Evolutionary conservation across 306 rosid species (phyloP).

Genomic region (Lagenaria siceraria): DNA sequence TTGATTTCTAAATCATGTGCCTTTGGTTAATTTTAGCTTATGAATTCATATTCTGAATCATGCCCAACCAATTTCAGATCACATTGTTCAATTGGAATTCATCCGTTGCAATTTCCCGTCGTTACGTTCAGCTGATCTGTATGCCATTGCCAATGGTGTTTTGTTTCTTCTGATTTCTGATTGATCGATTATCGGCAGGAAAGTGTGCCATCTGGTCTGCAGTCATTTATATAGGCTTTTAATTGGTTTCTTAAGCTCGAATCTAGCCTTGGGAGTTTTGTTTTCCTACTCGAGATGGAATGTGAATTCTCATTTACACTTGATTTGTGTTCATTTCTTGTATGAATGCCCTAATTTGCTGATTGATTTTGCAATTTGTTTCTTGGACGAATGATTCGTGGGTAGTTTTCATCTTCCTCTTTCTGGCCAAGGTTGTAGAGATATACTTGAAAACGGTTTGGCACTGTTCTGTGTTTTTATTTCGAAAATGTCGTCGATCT

Average conservation of each 20-base stretch:
- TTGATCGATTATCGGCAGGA: not conserved
- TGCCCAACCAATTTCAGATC: not conserved
- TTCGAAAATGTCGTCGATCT: slow-evolving; percentile 40
- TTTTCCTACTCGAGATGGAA: not conserved
- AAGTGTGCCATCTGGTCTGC: not conserved
- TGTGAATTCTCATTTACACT: not conserved
- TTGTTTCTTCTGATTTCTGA: not conserved
- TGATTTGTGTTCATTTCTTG: not conserved
- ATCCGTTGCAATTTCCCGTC: not conserved
- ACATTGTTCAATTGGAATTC: not conserved
- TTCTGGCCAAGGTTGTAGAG: not conserved
- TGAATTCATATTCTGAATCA: not conserved
- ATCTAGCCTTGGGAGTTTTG: not conserved
- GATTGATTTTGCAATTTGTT: not conserved
- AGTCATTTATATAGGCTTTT: not conserved
- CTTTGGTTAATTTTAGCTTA: not conserved
- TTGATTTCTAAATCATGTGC: not conserved
- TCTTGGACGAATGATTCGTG: not conserved
- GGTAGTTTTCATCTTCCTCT: not conserved
- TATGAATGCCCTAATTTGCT: not conserved
- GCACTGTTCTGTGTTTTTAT: not conserved
- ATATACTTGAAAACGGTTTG: not conserved
- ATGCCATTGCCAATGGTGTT: not conserved
- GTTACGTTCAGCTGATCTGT: not conserved
- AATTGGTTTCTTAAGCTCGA: not conserved